Evolutionary conservation across 2,329 filamentous ascomycete genomes (phyloP), one percentile per base, ranked within the genome.

Genomic region (Xylariaceae sp.): DNA sequence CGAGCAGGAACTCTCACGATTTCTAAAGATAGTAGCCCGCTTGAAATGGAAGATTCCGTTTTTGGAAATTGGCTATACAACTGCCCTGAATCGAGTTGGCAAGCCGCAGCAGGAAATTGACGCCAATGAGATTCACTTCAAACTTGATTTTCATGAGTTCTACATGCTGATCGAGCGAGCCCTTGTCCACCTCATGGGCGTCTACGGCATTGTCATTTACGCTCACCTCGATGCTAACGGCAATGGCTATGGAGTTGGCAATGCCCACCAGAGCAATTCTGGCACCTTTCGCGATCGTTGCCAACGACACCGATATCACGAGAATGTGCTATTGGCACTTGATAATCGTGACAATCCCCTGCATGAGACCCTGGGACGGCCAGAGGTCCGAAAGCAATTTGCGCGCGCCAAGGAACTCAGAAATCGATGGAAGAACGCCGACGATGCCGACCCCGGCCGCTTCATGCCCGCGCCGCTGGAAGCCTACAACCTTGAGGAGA

Each of bases 121-220:
- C 6, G 63, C 55, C 2, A 56, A 61, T 23, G 85, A 88, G 71
- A 79, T 84, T 14, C 90, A 90, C 79, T 91, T 91, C 77, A 91
- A 91, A 71, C 80, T 91, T 6, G 89, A 91, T 67, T 92, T 91
- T 61, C 87, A 89, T 73, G 89, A 92, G 67, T 91, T 88, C 71
- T 91, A 91, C 74, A 84, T 85, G 48, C 80, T 90, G 31, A 81
- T 91, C 6, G 89, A 92, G 73, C 84, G 89, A 26, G 87, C 87
- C 0, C 77, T 91, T 6, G 86, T 90, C 1, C 82, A 87, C 43
- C 75, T 90, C 1, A 80, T 90, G n/a, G 80, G 79, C 0, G 81
- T 90, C 0, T 88, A 87, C 56, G 85, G 82, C 6, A 78, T 90
- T 4, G 69, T 71, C 0, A 76, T 91, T 0, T 54, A 61, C 31